Evolutionary conservation across 2,329 filamentous ascomycete genomes (phyloP), one percentile per base, ranked within the genome.

Genomic region (Raffaelea ambrosiae): DNA sequence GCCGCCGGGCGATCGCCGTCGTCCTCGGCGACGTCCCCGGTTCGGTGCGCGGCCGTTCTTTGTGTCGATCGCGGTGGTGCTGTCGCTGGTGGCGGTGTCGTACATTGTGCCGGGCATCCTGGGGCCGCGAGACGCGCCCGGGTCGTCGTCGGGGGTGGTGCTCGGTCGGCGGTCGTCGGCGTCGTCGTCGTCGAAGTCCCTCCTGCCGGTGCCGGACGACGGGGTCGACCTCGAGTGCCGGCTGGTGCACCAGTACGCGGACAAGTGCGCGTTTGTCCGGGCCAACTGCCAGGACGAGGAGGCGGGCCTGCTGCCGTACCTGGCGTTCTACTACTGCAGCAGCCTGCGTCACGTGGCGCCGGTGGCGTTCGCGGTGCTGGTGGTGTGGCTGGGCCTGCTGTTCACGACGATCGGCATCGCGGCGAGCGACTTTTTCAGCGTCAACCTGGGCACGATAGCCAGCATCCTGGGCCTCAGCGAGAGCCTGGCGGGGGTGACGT

Each of bases 361-460:
- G 1, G 54, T 95, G 41, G 88, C 86, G n/a, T 94, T 98, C 59
- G 62, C 72, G 20, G 70, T 95, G 39, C 72, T 98, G 41, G 76
- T 88, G 16, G 58, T 83, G 51, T 98, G 93, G 93, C 77, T 96
- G 7, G 86, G 80, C 35, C 70, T 97, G 47, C 79, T 98, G 8
- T 98, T 98, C 67, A 91, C 86, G 57, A 97, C 93, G 14, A 96
- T 98, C 54, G 93, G 93, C 51, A 96, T 98, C 54, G 93, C 93
- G 14, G 93, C 93, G 20, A 96, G 89, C 66, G 93, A 98, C 68
- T 98, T 98, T 71, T 93, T 98, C 68, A 97, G 90, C 67, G 81
- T 97, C 68, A 95, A 98, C 61, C 76, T 98, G 31, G 93, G 87
- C 65, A 97, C 93, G 13, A 93, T 98, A 57, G 84, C 93, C 20